A percentile compares a stretch with the other conserved stretches of the same genome.
Evolutionary conservation across 148 eudicot species (phyloP).

Genomic region (Drosera capensis): DNA sequence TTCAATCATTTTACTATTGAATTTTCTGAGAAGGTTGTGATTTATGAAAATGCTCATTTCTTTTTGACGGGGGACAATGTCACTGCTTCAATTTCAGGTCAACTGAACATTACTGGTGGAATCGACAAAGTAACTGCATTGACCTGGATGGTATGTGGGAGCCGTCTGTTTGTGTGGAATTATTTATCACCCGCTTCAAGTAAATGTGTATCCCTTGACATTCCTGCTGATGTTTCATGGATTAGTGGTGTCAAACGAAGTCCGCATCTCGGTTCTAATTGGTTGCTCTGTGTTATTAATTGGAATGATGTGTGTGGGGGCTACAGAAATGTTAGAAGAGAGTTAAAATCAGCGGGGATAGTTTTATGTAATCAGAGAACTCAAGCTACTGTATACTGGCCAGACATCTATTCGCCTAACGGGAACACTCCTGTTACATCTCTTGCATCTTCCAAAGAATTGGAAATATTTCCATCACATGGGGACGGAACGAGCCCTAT

Average conservation of each 20-base stretch:
- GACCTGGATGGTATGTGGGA: slow-evolving; percentile 79
- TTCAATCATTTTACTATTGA: not conserved
- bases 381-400: slow-evolving; percentile 61
- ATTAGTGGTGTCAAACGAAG: slow-evolving; percentile 19
- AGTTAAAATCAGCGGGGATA: slow-evolving; percentile 47
- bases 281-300: slow-evolving; percentile 51
- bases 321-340: slow-evolving; percentile 16
- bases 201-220: slow-evolving; percentile 55
- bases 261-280: slow-evolving; percentile 24
- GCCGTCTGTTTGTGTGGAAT: slow-evolving; percentile 67
- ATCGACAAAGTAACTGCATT: slow-evolving; percentile 71
- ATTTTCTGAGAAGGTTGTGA: not conserved
- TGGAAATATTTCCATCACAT: slow-evolving; percentile 15
- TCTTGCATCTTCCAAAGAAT: slow-evolving; percentile 32
- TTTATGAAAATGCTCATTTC: not conserved
- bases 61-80: not conserved
- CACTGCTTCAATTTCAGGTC: slow-evolving; percentile 30
- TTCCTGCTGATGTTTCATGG: slow-evolving; percentile 32
- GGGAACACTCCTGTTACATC: slow-evolving; percentile 24
- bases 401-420: slow-evolving; percentile 46
- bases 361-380: slow-evolving; percentile 54
- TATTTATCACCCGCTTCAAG: slow-evolving; percentile 61
- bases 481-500: slow-evolving; percentile 24
- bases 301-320: slow-evolving; percentile 34
- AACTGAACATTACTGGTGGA: slow-evolving; percentile 58